Percentiles rank a stretch among this genome's conserved stretches.
These are phyloP conservation scores for Henckelia pumila DNA, from an alignment of 257 asterid species.

Conservation along the genomic window DNA sequence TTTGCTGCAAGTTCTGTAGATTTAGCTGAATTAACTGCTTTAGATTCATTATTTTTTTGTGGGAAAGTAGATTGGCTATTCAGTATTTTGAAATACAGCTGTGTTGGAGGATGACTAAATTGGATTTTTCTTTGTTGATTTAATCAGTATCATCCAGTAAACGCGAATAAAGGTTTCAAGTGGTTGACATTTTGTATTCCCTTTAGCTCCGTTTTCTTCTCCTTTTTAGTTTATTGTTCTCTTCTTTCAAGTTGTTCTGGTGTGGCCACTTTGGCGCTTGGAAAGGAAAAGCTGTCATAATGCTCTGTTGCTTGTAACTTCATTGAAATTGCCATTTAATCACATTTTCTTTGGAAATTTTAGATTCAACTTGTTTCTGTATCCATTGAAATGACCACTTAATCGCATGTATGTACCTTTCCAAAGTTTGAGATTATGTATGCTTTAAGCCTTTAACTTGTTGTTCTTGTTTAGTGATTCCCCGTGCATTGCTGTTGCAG, in stretches of 20 bases:
- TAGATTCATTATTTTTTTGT: conserved; percentile 7
- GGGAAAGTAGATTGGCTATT: conserved; percentile 12
- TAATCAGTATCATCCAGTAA: background rate
- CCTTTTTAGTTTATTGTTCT: conserved; percentile 16
- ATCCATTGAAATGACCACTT: background rate
- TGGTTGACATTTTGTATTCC: background rate
- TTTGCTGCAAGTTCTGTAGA: background rate
- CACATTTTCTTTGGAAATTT: background rate
- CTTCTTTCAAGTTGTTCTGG: background rate
- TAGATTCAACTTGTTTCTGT: background rate
- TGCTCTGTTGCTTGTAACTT: background rate
- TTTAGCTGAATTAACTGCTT: background rate
- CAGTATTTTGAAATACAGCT: conserved; percentile 6
- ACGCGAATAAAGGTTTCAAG: background rate
- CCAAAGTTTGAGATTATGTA: background rate
- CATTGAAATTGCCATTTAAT: background rate
- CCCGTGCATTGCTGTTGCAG: conserved; percentile 34
- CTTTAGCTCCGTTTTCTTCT: conserved; percentile 12
- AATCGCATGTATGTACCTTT: background rate
- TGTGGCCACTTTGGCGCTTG: background rate
- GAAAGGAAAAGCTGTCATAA: too few species aligned
- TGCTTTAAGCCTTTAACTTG: conserved; percentile 4
- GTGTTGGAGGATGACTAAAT: conserved; percentile 17
- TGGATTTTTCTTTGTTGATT: conserved; percentile 1
- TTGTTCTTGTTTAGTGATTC: background rate